Evolutionary conservation across 2,329 filamentous ascomycete species (phyloP).

Genomic region (Venturia oleaginea): DNA sequence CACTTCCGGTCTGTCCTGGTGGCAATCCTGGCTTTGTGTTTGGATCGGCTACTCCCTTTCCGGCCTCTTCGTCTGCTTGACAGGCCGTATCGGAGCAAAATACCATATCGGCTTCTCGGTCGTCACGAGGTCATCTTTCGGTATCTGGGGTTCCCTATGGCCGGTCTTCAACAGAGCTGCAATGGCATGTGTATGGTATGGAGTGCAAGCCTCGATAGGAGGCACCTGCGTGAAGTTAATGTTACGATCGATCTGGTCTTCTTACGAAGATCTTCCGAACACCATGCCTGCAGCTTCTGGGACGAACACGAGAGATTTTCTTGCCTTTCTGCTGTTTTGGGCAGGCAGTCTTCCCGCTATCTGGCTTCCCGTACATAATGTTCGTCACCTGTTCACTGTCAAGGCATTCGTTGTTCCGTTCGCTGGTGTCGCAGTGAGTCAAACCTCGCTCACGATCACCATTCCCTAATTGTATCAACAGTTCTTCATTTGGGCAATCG

Average conservation of each 20-base stretch:
- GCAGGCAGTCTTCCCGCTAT: slow-evolving; percentile 69
- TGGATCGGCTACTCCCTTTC: slow-evolving; percentile 79
- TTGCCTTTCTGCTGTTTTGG: slow-evolving; percentile 86
- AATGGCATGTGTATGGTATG: slow-evolving; percentile 83
- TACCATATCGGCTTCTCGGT: slow-evolving; percentile 91
- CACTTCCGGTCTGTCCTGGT: slow-evolving; percentile 69
- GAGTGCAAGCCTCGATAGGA: slow-evolving; percentile 78
- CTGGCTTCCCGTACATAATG: slow-evolving; percentile 82
- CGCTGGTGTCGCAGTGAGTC: slow-evolving; percentile 56
- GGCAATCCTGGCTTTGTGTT: slow-evolving; percentile 53
- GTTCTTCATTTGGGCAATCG: slow-evolving; percentile 81
- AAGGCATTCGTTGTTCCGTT: slow-evolving; percentile 78
- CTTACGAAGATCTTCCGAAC: slow-evolving; percentile 54
- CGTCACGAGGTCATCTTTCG: slow-evolving; percentile 67
- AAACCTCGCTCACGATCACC: background rate
- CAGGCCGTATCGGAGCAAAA: slow-evolving; percentile 72
- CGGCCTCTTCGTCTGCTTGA: slow-evolving; percentile 64
- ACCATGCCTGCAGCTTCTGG: slow-evolving; percentile 43
- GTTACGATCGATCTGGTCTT: slow-evolving; percentile 76
- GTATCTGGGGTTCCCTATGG: slow-evolving; percentile 84
- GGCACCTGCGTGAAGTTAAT: slow-evolving; percentile 75
- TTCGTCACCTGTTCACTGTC: slow-evolving; percentile 82
- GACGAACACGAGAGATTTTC: slow-evolving; percentile 55
- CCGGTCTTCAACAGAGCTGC: slow-evolving; percentile 82
- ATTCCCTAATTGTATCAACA: background rate